Percentiles rank a stretch among this genome's conserved stretches.
phyloP scores from a whole-genome alignment of 2,329 filamentous ascomycete genomes.

The Monilinia polystroma region DNA sequence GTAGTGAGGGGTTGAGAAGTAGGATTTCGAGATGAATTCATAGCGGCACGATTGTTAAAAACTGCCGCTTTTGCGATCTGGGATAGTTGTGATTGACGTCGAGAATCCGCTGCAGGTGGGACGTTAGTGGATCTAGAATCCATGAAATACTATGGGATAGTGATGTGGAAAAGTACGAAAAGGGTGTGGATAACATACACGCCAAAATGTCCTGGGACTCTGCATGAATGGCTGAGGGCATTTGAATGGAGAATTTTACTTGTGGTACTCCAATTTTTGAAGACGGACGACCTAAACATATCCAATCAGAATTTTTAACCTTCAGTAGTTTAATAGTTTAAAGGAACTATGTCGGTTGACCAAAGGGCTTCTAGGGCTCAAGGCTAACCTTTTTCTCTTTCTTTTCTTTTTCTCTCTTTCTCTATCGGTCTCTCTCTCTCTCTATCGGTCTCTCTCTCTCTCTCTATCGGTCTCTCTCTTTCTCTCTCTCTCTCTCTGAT shows the following conservation, averaged over 20 bases:
- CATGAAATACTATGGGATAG: constrained; percentile 2
- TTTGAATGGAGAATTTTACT: constrained; percentile 8
- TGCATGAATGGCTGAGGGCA: constrained; percentile 25
- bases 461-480: not conserved
- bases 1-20: constrained; percentile 17
- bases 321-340: constrained; percentile 9
- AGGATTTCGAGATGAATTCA: constrained; percentile 13
- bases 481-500: not conserved
- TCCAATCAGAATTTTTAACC: constrained; percentile 7
- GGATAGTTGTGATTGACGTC: constrained; percentile 25
- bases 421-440: not conserved
- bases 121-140: constrained; percentile 13
- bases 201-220: constrained; percentile 14
- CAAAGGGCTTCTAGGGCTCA: not conserved
- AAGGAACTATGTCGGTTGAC: constrained; percentile 17
- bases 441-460: too few species aligned
- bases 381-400: constrained; percentile 2
- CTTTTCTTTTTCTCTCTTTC: not conserved
- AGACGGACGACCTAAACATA: not conserved
- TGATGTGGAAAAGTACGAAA: not conserved
- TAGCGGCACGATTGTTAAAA: constrained; percentile 19
- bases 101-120: constrained; percentile 15
- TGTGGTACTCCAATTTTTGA: not conserved
- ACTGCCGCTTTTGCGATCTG: constrained; percentile 18
- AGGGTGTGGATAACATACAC: constrained; percentile 21